Conservation (phyloP, 2,329 filamentous ascomycete genomes). For the Coleophoma cylindrospora region DNA sequence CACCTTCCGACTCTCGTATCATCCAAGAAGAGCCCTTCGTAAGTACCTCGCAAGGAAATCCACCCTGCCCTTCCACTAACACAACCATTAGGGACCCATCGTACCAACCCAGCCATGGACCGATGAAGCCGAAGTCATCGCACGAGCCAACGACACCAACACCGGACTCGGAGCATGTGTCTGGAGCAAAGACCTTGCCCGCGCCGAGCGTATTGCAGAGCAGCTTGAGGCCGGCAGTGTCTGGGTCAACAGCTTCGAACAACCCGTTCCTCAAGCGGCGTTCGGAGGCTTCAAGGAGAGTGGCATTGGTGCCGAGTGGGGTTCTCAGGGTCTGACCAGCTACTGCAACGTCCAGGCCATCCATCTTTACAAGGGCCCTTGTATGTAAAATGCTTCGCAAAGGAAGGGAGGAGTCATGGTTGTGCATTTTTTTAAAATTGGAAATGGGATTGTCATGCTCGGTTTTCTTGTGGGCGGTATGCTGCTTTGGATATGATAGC, state of each 20-base stretch:
- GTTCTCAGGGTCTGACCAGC: slow-evolving; percentile 1
- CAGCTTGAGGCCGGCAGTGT: slow-evolving; percentile 52
- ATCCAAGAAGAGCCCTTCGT: slow-evolving; percentile 57
- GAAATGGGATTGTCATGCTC: no score
- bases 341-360: background rate
- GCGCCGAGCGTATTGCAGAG: slow-evolving; percentile 45
- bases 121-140: slow-evolving; percentile 53
- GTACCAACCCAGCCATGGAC: slow-evolving; percentile 57
- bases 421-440: no score
- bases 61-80: no score
- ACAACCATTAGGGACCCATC: slow-evolving; percentile 41
- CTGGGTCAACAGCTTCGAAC: slow-evolving; percentile 52
- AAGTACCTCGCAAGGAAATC: background rate
- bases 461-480: no score
- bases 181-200: slow-evolving; percentile 46
- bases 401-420: no score
- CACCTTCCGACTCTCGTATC: slow-evolving; percentile 48
- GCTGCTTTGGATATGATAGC: no score
- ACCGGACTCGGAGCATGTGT: slow-evolving; percentile 52
- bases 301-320: slow-evolving; percentile 26
- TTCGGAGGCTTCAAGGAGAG: slow-evolving; percentile 27
- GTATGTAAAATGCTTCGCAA: background rate
- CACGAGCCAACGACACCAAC: slow-evolving; percentile 45
- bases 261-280: slow-evolving; percentile 36
- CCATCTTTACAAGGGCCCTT: background rate